Evolutionary conservation across 148 eudicot genomes (phyloP).

Genomic region (Vaccinium corymbosum): DNA sequence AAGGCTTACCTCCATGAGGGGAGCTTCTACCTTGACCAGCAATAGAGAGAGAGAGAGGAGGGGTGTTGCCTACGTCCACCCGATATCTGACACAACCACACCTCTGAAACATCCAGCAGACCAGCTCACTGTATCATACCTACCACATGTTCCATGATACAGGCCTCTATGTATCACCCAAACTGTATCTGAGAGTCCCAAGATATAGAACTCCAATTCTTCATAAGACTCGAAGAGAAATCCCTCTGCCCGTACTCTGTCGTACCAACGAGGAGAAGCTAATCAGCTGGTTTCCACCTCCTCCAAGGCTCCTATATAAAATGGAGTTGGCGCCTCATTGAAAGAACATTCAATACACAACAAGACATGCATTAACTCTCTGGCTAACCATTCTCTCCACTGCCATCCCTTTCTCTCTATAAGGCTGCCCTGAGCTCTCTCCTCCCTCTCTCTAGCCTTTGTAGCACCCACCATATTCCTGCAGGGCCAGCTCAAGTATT

Average conservation of each 20-base stretch:
- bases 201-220: neutral
- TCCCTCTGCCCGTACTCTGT: neutral
- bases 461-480: neutral
- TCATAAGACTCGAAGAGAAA: neutral
- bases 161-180: neutral
- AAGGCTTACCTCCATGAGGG: neutral
- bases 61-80: neutral
- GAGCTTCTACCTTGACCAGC: neutral
- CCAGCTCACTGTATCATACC: neutral
- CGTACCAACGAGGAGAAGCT: neutral
- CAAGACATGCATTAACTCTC: neutral
- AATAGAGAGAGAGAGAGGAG: neutral
- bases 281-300: neutral
- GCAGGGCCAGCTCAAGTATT: neutral
- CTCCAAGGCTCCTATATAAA: neutral
- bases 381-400: neutral
- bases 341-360: neutral
- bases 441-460: neutral
- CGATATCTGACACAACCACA: neutral
- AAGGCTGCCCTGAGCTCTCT: neutral
- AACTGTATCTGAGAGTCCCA: neutral
- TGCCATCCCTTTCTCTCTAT: neutral
- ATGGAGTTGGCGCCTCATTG: neutral
- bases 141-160: neutral
- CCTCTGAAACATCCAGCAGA: neutral